Conservation (phyloP, 2,329 filamentous ascomycete species). For the Zymoseptoria tritici region DNA sequence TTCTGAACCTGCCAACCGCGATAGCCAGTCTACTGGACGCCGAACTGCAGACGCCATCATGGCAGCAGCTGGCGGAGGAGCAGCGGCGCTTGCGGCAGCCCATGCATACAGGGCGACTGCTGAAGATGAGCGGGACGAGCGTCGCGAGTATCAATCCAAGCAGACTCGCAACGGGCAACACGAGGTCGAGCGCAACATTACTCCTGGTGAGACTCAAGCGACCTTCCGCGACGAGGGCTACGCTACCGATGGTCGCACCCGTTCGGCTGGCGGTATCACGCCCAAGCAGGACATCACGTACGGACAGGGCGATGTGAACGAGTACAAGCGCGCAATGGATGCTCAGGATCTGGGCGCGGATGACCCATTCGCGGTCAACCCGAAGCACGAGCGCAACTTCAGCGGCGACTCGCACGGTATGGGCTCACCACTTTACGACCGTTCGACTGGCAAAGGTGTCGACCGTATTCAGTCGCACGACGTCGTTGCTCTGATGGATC, state of each 20-base stretch:
- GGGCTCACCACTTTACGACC: slow-evolving; percentile 81
- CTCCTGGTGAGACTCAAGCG: slow-evolving; percentile 49
- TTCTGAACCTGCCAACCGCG: slow-evolving; percentile 9
- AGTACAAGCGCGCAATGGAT: slow-evolving; percentile 46
- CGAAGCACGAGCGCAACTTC: slow-evolving; percentile 57
- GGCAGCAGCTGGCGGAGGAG: slow-evolving; percentile 23
- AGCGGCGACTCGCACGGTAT: slow-evolving; percentile 92
- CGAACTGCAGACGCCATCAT: slow-evolving; percentile 12
- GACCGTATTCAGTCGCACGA: slow-evolving; percentile 94
- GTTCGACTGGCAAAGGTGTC: slow-evolving; percentile 76
- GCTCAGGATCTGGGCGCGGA: slow-evolving; percentile 33
- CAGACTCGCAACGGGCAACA: slow-evolving; percentile 8
- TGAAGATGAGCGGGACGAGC: slow-evolving; percentile 20
- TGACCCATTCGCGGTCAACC: slow-evolving; percentile 57
- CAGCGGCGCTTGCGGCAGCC: slow-evolving; percentile 19
- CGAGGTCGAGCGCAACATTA: slow-evolving; percentile 11
- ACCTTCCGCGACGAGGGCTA: slow-evolving; percentile 80
- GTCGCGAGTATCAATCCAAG: slow-evolving; percentile 10
- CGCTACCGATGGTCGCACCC: slow-evolving; percentile 62
- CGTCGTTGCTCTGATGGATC: slow-evolving; percentile 95
- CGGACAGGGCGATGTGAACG: slow-evolving; percentile 51
- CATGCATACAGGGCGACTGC: slow-evolving; percentile 33
- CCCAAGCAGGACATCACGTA: slow-evolving; percentile 36
- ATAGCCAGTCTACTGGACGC: slow-evolving; percentile 4
- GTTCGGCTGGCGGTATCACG: slow-evolving; percentile 39